Percentiles rank a stretch among this genome's conserved stretches.
Evolutionary conservation across 2,329 filamentous ascomycete species (phyloP).

Genomic region (Arthrocladium fulminans): DNA sequence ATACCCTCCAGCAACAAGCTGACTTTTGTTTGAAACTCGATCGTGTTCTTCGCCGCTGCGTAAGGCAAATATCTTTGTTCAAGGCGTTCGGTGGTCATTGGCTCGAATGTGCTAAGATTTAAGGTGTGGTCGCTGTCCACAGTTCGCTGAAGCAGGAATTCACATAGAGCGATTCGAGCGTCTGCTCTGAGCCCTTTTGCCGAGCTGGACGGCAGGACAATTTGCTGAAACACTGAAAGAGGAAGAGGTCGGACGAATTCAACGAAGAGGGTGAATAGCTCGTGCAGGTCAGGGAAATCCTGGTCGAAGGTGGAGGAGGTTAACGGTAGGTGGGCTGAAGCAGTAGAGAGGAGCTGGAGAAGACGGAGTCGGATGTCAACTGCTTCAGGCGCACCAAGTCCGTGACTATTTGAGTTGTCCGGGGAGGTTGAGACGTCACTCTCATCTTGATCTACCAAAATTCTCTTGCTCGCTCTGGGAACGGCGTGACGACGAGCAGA

Average conservation of each 20-base stretch:
- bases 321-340: constrained; percentile 29
- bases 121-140: constrained; percentile 35
- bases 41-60: constrained; percentile 51
- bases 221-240: constrained; percentile 38
- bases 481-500: constrained; percentile 21
- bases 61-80: constrained; percentile 56
- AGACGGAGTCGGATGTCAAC: constrained; percentile 39
- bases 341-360: constrained; percentile 33
- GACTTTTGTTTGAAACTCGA: constrained; percentile 64
- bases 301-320: constrained; percentile 16
- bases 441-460: constrained; percentile 10
- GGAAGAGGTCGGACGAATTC: constrained; percentile 40
- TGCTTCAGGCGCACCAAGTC: constrained; percentile 32
- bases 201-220: constrained; percentile 35
- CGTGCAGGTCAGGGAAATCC: constrained; percentile 30
- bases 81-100: constrained; percentile 43
- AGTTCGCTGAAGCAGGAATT: constrained; percentile 44
- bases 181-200: constrained; percentile 12
- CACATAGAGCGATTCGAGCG: constrained; percentile 44
- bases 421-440: constrained; percentile 13
- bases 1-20: constrained; percentile 60
- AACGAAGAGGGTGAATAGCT: constrained; percentile 36
- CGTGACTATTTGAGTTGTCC: constrained; percentile 13
- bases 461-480: neutral
- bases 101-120: constrained; percentile 11